These are phyloP conservation scores for Spathaspora hagerdaliae DNA, from an alignment of 805 yeast genomes.

Conservation along the genomic window DNA sequence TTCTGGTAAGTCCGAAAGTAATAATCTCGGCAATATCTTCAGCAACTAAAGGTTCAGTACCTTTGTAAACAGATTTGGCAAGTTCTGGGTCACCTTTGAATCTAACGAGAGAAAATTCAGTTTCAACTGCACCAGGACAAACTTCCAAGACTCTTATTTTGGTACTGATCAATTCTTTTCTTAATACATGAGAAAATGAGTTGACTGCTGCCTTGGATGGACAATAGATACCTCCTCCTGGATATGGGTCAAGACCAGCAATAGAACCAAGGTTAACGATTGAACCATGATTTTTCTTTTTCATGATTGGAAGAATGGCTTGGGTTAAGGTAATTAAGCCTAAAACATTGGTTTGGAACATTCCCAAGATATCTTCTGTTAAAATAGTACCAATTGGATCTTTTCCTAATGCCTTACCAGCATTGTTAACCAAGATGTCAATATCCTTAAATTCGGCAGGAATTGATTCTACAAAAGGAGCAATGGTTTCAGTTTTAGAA, in stretches of 20 bases:
- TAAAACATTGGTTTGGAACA: constrained; percentile 84
- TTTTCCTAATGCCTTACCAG: constrained; percentile 77
- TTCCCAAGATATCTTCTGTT: constrained; percentile 60
- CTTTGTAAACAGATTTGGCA: constrained; percentile 64
- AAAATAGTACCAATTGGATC: constrained; percentile 70
- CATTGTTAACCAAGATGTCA: constrained; percentile 68
- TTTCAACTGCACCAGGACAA: constrained; percentile 78
- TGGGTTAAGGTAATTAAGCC: constrained; percentile 86
- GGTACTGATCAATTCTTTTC: constrained; percentile 73
- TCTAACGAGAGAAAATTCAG: constrained; percentile 66
- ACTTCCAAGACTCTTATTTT: constrained; percentile 68
- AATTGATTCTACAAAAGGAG: constrained; percentile 47
- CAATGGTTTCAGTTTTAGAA: constrained; percentile 35
- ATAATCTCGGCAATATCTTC: constrained; percentile 74
- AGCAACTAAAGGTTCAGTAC: constrained; percentile 66
- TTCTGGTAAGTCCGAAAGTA: constrained; percentile 63
- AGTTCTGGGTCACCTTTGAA: constrained; percentile 57
- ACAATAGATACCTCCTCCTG: constrained; percentile 76
- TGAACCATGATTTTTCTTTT: constrained; percentile 66
- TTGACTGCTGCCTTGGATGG: constrained; percentile 71
- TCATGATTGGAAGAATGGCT: constrained; percentile 67
- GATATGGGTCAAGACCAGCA: constrained; percentile 77
- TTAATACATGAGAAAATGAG: constrained; percentile 64
- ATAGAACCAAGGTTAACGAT: constrained; percentile 73
- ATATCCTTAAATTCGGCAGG: constrained; percentile 61